Base-by-base conservation (phyloP, 352 stramenopile genomes). In the Globisporangium solare region DNA sequence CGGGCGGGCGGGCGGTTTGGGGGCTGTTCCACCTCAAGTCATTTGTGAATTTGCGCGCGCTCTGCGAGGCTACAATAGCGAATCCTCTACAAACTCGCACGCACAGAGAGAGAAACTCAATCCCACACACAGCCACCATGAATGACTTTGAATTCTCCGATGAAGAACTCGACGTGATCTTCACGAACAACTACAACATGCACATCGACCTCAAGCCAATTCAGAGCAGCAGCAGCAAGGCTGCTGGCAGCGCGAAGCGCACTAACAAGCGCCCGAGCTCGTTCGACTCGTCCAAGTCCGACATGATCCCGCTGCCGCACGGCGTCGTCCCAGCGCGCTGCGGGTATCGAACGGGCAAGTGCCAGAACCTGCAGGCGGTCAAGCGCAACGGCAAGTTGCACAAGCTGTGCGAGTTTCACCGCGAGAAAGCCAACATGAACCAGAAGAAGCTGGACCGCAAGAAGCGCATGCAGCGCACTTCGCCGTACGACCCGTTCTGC, bases 361-460 rank as follows among this genome's bases (percentile, higher is more conserved):
- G 82, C 68, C 73, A 70, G 62, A 88, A 92, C 64, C 63, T 90
- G 49, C 82, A 89, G 61, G 76, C 82, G 4, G 65, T 89, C 40
- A 92, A 92, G 66, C 79, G 79, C 70, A 90, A 92, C 50, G 83
- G 83, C 56, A 89, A 83, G 68, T 68, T 88, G 50, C 83, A 92
- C 78, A 92, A 92, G 57, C 65, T 92, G 39, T 92, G 83, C 70
- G 83, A 92, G 57, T 89, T 88, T 66, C 83, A 92, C 57, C 79
- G 83, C 64, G 79, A 89, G 60, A 86, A 88, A 56, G 79, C 79
- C 58, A 92, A 92, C 68, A 67, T 85, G 54, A 92, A 90, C 68
- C 83, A 92, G 60, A 90, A 90, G 69, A 92, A 92, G 60, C 69
- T 92, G 51, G 83, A 92, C 64, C 79, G 79, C 59, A 92, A 92